Percentiles rank a stretch among this genome's conserved stretches.
phyloP scores from a whole-genome alignment of 371 early-diverging fungal genomes.

The Rhizopus arrhizus region DNA sequence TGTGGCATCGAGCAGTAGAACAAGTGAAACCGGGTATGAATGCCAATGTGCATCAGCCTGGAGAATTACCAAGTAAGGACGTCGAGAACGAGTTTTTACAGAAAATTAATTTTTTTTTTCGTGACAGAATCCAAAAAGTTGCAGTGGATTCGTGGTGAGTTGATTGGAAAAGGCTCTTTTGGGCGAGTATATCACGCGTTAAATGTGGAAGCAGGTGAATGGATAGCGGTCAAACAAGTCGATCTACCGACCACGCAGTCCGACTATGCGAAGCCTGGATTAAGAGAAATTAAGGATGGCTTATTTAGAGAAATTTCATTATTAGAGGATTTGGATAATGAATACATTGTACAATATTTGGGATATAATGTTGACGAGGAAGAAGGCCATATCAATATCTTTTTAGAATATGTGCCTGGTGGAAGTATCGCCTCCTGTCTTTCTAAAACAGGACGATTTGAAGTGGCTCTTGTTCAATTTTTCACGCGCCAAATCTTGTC shows the following conservation, averaged over 20 bases:
- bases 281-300: slow-evolving; percentile 41
- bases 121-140: slow-evolving; percentile 34
- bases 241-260: slow-evolving; percentile 73
- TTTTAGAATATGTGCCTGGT: slow-evolving; percentile 97
- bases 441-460: slow-evolving; percentile 81
- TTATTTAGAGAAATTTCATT: slow-evolving; percentile 49
- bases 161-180: slow-evolving; percentile 97
- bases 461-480: slow-evolving; percentile 79
- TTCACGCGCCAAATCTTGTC: slow-evolving; percentile 89
- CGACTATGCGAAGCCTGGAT: slow-evolving; percentile 40
- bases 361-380: slow-evolving; percentile 60
- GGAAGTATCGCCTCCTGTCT: slow-evolving; percentile 89
- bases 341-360: slow-evolving; percentile 92
- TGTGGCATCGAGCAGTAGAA: slow-evolving; percentile 64
- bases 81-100: background rate
- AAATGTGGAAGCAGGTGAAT: slow-evolving; percentile 80
- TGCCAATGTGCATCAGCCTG: slow-evolving; percentile 13
- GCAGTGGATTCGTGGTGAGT: slow-evolving; percentile 84
- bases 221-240: slow-evolving; percentile 98
- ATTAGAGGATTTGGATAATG: slow-evolving; percentile 78
- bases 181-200: slow-evolving; percentile 94
- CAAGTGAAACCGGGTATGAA: slow-evolving; percentile 60
- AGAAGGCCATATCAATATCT: slow-evolving; percentile 83
- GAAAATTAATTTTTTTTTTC: background rate
- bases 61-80: slow-evolving; percentile 36